These are phyloP conservation scores for Xylaria sp. DNA, from an alignment of 2,329 filamentous ascomycete genomes.

Conservation along the genomic window DNA sequence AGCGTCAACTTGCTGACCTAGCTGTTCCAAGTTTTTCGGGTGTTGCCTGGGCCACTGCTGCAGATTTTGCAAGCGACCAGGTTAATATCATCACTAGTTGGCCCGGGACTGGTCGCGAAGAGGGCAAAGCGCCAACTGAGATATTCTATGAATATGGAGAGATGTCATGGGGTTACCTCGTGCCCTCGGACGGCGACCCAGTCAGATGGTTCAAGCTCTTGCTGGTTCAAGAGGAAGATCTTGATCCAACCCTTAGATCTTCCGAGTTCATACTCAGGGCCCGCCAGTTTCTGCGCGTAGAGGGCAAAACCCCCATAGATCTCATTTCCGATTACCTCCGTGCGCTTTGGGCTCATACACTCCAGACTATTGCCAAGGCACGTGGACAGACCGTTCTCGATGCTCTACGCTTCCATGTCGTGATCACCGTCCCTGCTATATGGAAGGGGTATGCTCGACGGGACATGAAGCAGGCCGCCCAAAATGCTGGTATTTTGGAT, in stretches of 20 bases:
- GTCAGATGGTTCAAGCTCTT: slow-evolving; percentile 48
- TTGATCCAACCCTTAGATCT: slow-evolving; percentile 33
- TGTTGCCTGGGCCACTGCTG: slow-evolving; percentile 43
- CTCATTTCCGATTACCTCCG: slow-evolving; percentile 45
- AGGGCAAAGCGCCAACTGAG: slow-evolving; percentile 43
- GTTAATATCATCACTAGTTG: slow-evolving; percentile 23
- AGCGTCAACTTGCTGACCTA: not conserved
- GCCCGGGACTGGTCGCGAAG: slow-evolving; percentile 11
- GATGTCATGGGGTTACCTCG: slow-evolving; percentile 42
- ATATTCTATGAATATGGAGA: slow-evolving; percentile 38
- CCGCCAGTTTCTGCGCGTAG: slow-evolving; percentile 28
- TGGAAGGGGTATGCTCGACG: slow-evolving; percentile 45
- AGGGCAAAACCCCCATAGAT: slow-evolving; percentile 40
- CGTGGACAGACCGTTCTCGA: slow-evolving; percentile 36
- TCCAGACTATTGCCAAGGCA: slow-evolving; percentile 37
- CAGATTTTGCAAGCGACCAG: slow-evolving; percentile 14
- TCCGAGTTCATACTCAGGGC: slow-evolving; percentile 35
- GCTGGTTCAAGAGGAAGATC: slow-evolving; percentile 40
- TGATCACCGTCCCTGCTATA: slow-evolving; percentile 48
- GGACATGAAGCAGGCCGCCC: slow-evolving; percentile 41
- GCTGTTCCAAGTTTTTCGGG: slow-evolving; percentile 45
- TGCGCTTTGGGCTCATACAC: slow-evolving; percentile 44
- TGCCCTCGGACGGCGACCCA: slow-evolving; percentile 40
- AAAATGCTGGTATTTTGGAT: slow-evolving; percentile 41
- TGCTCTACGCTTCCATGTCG: slow-evolving; percentile 37